Evolutionary conservation across 129 eudicot species (phyloP).

Genomic region (Cynara cardunculus): DNA sequence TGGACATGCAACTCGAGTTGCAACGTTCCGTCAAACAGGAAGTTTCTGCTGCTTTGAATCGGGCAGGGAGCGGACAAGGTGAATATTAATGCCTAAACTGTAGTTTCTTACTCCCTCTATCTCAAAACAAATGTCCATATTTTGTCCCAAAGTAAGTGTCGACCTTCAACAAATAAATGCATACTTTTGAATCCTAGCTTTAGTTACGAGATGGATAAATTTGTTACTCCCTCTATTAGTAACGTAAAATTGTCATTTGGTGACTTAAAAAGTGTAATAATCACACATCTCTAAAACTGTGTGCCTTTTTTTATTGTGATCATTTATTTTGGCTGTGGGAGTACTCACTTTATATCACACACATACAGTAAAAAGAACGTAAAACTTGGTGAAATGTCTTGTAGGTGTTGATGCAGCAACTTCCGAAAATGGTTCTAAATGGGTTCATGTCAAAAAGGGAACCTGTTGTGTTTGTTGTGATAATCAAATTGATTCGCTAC

Average conservation of each 20-base stretch:
- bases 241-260: neutral
- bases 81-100: neutral
- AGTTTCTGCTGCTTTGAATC: conserved; percentile 96
- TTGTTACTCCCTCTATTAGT: neutral
- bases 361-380: neutral
- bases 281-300: neutral
- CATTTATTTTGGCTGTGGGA: neutral
- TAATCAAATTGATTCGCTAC: conserved; percentile 82
- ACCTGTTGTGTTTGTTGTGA: conserved; percentile 96
- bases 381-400: neutral
- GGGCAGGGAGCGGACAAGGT: conserved; percentile 72
- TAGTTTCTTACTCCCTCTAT: conserved; percentile 1
- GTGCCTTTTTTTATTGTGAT: neutral
- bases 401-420: conserved; percentile 63
- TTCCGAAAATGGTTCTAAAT: conserved; percentile 81
- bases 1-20: conserved; percentile 99
- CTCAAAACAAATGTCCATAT: neutral
- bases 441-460: conserved; percentile 89
- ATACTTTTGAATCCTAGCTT: neutral
- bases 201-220: neutral
- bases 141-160: neutral
- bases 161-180: neutral
- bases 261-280: neutral
- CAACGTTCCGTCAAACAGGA: conserved; percentile 97
- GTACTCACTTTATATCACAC: neutral